Evolutionary conservation across 495 filamentous ascomycete genomes (phyloP).

Genomic region (Aspergillus conjunctus): DNA sequence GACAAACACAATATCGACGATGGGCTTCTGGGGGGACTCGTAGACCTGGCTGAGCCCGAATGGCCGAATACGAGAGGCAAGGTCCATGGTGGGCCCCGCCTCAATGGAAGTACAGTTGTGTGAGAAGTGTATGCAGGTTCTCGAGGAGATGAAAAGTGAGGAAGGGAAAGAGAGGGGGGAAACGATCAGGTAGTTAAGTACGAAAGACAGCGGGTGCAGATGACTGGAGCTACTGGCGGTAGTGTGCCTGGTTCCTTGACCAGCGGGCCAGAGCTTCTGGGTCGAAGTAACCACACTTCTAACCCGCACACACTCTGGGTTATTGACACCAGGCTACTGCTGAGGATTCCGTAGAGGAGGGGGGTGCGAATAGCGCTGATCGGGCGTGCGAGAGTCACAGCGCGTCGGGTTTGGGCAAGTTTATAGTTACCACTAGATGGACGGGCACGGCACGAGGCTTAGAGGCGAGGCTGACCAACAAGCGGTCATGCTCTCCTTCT

Average conservation of each 20-base stretch:
- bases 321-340: background rate
- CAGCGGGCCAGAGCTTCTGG: background rate
- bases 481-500: too few species aligned
- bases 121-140: background rate
- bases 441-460: too few species aligned
- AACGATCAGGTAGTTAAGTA: background rate
- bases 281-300: too few species aligned
- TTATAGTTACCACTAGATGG: too few species aligned
- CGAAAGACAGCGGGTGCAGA: background rate
- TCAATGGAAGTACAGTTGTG: background rate
- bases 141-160: constrained; percentile 9
- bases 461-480: too few species aligned
- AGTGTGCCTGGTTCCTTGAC: background rate
- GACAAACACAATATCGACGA: constrained; percentile 67
- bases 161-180: constrained; percentile 11
- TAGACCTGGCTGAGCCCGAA: constrained; percentile 74
- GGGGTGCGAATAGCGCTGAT: too few species aligned
- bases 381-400: too few species aligned
- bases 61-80: constrained; percentile 54
- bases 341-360: too few species aligned
- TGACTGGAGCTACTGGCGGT: background rate
- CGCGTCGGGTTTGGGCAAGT: too few species aligned
- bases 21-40: constrained; percentile 46
- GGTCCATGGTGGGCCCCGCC: constrained; percentile 25
- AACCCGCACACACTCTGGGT: background rate